Evolutionary conservation across 129 eudicot species (phyloP).

Genomic region (Artemisia annua): DNA sequence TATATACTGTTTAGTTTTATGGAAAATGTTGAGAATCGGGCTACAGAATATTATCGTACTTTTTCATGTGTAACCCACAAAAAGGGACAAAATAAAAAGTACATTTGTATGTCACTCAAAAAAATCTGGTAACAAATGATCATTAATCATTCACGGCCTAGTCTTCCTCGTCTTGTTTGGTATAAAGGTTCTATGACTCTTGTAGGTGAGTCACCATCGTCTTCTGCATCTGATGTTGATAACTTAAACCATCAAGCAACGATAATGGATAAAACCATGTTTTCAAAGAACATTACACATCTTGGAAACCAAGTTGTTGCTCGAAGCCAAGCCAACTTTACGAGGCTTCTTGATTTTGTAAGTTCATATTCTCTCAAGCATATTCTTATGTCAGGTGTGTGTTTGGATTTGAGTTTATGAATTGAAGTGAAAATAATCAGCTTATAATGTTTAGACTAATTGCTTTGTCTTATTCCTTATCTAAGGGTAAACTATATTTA

Average conservation of each 20-base stretch:
- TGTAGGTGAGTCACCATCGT: slow-evolving; percentile 95
- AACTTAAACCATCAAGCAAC: slow-evolving; percentile 63
- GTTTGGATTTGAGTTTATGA: neutral
- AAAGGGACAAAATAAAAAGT: too few relatives aligned
- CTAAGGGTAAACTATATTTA: neutral
- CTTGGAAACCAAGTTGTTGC: slow-evolving; percentile 51
- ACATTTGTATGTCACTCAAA: too few relatives aligned
- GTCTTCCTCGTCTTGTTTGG: neutral
- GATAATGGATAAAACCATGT: slow-evolving; percentile 45
- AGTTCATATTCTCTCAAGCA: slow-evolving; percentile 31
- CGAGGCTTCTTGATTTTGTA: slow-evolving; percentile 83
- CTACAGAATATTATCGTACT: too few relatives aligned
- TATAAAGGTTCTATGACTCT: neutral
- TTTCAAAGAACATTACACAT: slow-evolving; percentile 47
- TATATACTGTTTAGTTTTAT: too few relatives aligned
- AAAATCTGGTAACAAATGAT: too few relatives aligned
- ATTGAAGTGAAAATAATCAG: neutral
- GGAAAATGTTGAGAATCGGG: too few relatives aligned
- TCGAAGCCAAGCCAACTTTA: slow-evolving; percentile 54
- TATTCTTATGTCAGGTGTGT: neutral
- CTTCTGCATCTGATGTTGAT: slow-evolving; percentile 97
- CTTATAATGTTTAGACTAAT: neutral
- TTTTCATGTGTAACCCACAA: too few relatives aligned
- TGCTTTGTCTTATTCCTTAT: neutral
- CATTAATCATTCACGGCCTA: too few relatives aligned